These are phyloP conservation scores for grape (Vitis vinifera) DNA, from an alignment of 164 flowering plant genomes.

Conservation along the genomic window ASM3070453v1 NC_081818.1:14547001-14547500, in stretches of 20 bases:
- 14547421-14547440: constrained; percentile 75
- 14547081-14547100: constrained; percentile 73
- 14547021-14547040: not conserved
- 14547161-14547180: constrained; percentile 54
- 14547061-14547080: constrained; percentile 8
- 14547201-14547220: constrained; percentile 42
- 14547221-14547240: constrained; percentile 36
- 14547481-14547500: constrained; percentile 77
- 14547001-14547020: constrained; percentile 55
- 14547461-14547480: constrained; percentile 76
- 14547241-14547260: not conserved
- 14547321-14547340: constrained; percentile 68
- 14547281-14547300: not conserved
- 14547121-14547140: constrained; percentile 65
- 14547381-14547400: constrained; percentile 78
- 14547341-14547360: constrained; percentile 46
- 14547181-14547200: constrained; percentile 45
- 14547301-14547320: constrained; percentile 38
- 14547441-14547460: constrained; percentile 93
- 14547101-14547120: constrained; percentile 60
- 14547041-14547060: not conserved
- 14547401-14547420: constrained; percentile 86
- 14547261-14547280: not conserved
- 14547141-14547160: constrained; percentile 59
- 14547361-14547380: constrained; percentile 67